A percentile compares a stretch with the other conserved stretches of the same genome.
Conservation (phyloP, 495 filamentous ascomycete species). For the Immersiella caudata region DNA sequence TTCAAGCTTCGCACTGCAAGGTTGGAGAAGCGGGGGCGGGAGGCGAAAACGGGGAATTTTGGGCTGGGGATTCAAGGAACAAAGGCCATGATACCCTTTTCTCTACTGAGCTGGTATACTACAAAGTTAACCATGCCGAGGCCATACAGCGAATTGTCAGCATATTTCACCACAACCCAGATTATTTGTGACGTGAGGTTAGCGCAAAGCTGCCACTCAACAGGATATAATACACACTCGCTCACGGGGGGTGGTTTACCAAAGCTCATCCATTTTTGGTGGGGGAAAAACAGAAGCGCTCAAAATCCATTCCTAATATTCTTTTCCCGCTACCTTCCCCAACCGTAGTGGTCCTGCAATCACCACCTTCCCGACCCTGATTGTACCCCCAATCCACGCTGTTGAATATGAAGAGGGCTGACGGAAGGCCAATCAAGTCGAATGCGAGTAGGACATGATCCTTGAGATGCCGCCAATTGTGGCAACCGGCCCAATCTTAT, state of each 20-base stretch:
- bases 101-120: neutral
- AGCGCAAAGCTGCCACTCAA: too few species aligned
- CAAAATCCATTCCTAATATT: neutral
- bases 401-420: neutral
- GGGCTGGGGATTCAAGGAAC: neutral
- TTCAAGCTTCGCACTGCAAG: neutral
- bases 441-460: neutral
- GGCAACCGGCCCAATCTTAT: neutral
- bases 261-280: neutral
- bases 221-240: too few species aligned
- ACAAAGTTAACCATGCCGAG: neutral
- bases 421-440: neutral
- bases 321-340: too few species aligned
- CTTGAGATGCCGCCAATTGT: neutral
- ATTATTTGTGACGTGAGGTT: too few species aligned
- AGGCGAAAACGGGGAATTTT: neutral
- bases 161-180: too few species aligned
- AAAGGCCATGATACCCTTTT: slow-evolving; percentile 26
- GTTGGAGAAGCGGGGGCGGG: neutral
- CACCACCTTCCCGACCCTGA: neutral
- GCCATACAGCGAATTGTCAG: neutral
- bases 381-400: neutral
- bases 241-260: too few species aligned
- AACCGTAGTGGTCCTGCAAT: neutral
- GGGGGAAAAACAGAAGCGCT: neutral